These are phyloP conservation scores for Leccinellum albellum DNA, from an alignment of 768 basidiomycete genomes.

Conservation along the genomic window DNA sequence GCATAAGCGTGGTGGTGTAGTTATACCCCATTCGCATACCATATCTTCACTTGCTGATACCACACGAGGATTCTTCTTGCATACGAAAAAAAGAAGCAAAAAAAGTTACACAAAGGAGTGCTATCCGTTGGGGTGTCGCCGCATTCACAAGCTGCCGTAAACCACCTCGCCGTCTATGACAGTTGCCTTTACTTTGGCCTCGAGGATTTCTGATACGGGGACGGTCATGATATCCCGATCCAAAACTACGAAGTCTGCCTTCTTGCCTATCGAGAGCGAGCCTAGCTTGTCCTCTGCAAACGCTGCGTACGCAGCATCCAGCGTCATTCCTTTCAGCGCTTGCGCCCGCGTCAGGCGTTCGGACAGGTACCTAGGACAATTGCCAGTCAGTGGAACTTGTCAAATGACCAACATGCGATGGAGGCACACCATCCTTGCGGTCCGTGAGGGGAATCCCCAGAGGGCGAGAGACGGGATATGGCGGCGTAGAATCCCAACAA, in stretches of 20 bases:
- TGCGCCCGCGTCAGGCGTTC: slow-evolving; percentile 77
- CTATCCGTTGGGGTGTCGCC: background rate
- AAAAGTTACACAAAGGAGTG: background rate
- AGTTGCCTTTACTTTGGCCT: slow-evolving; percentile 65
- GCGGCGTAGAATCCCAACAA: slow-evolving; percentile 89
- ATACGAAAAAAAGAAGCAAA: background rate
- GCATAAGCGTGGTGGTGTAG: slow-evolving; percentile 2
- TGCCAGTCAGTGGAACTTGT: background rate
- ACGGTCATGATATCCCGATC: slow-evolving; percentile 77
- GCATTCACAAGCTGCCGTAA: slow-evolving; percentile 44
- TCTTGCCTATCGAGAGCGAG: slow-evolving; percentile 70
- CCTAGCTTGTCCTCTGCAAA: slow-evolving; percentile 73
- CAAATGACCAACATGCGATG: background rate
- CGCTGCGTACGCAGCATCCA: slow-evolving; percentile 84
- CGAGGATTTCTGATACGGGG: slow-evolving; percentile 55
- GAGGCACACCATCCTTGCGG: slow-evolving; percentile 67
- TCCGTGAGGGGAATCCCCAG: slow-evolving; percentile 82
- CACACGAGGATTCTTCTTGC: background rate
- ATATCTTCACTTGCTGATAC: slow-evolving; percentile 2
- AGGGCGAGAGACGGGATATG: slow-evolving; percentile 61
- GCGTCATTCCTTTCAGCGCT: slow-evolving; percentile 87
- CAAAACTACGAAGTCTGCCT: slow-evolving; percentile 84
- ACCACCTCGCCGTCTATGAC: slow-evolving; percentile 69
- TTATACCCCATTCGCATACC: slow-evolving; percentile 15
- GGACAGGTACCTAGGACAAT: slow-evolving; percentile 59